Percentiles rank a stretch among this genome's conserved stretches.
Conservation (phyloP, 176 grass and related monocot species). For the Areca catechu region DNA sequence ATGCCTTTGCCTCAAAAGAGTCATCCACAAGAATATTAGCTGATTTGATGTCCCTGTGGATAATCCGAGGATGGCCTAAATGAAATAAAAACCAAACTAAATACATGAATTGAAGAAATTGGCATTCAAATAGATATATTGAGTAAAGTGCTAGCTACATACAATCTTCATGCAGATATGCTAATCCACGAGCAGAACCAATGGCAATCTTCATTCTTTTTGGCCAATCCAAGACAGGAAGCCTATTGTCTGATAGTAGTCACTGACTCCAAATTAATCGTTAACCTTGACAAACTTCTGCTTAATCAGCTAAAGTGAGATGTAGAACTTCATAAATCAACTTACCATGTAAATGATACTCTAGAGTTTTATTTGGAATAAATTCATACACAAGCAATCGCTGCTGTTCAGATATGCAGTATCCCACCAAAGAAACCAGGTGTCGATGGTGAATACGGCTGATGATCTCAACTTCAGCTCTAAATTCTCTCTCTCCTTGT, state of each 20-base stretch:
- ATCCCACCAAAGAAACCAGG: conserved; percentile 67
- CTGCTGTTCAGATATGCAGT: conserved; percentile 50
- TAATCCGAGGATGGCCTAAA: conserved; percentile 85
- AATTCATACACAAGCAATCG: conserved; percentile 82
- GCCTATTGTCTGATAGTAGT: conserved; percentile 20
- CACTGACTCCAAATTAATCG: no score
- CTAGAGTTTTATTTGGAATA: conserved; percentile 59
- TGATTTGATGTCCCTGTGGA: conserved; percentile 94
- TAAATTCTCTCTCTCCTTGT: conserved; percentile 64
- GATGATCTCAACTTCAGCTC: conserved; percentile 78
- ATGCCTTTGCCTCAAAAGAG: conserved; percentile 68
- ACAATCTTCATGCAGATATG: conserved; percentile 96
- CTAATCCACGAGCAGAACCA: conserved; percentile 67
- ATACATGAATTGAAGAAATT: neutral
- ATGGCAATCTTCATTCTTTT: conserved; percentile 77
- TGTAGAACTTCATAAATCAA: neutral
- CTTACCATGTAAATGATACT: conserved; percentile 64
- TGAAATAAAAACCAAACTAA: neutral
- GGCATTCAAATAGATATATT: neutral
- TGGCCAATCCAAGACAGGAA: conserved; percentile 59
- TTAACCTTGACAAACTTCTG: no score
- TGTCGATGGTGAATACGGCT: conserved; percentile 83
- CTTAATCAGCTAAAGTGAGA: no score
- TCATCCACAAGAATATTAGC: conserved; percentile 87
- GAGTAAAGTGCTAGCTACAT: conserved; percentile 13